Conservation (phyloP, 441 rosid genomes). For the Macaranga tanarius region DNA sequence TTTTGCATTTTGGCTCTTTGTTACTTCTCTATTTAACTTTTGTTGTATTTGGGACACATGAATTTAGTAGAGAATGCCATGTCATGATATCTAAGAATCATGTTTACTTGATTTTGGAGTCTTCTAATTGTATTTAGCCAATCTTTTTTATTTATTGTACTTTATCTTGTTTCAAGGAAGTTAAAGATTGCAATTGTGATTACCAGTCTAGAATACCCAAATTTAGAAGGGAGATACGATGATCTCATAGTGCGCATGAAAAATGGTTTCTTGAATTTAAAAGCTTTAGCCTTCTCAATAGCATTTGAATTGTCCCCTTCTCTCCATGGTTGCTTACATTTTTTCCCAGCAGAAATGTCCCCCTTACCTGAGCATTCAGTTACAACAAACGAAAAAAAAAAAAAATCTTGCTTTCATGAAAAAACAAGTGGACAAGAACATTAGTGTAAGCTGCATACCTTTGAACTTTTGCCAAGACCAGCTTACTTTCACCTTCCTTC, state of each 20-base stretch:
- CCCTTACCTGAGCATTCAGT: no score
- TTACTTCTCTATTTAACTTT: no score
- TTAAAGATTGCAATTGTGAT: slow-evolving; percentile 8
- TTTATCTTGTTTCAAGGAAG: neutral
- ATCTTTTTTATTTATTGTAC: no score
- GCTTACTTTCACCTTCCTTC: neutral
- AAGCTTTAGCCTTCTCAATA: slow-evolving; percentile 21
- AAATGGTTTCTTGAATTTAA: slow-evolving; percentile 24
- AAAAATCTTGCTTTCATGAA: neutral
- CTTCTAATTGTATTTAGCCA: no score
- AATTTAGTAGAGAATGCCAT: no score
- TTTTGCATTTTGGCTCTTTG: no score
- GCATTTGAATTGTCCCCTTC: neutral
- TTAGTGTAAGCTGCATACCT: neutral
- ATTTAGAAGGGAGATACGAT: neutral
- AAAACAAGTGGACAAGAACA: neutral
- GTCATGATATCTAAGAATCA: no score
- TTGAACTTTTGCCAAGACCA: neutral
- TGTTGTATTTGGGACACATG: no score
- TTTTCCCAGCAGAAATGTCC: no score
- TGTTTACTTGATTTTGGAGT: no score
- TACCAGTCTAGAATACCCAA: slow-evolving; percentile 15
- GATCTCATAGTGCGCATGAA: slow-evolving; percentile 26
- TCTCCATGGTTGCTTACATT: no score
- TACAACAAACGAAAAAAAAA: no score